Conservation (phyloP, 768 basidiomycete genomes). For the Leccinum subtestaceum region DNA sequence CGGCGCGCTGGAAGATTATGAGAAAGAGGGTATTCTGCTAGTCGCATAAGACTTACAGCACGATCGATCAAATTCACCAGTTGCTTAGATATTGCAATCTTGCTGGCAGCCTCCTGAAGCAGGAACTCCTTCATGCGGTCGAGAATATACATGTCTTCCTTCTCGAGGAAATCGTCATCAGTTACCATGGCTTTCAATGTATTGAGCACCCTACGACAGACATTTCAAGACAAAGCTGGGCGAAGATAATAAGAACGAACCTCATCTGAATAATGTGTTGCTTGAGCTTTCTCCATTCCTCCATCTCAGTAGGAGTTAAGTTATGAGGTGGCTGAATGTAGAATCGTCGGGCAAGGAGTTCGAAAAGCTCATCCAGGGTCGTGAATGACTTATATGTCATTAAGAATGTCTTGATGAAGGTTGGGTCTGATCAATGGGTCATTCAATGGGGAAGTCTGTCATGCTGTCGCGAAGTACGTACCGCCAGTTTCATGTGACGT, state of each 20-base stretch:
- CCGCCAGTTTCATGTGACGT: conserved; percentile 89
- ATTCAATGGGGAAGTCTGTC: not conserved
- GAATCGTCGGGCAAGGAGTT: conserved; percentile 79
- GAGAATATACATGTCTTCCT: conserved; percentile 80
- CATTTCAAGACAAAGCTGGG: conserved; percentile 1
- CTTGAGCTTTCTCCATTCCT: conserved; percentile 83
- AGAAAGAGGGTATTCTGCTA: conserved; percentile 6
- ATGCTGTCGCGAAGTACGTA: conserved; percentile 35
- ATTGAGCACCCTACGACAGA: conserved; percentile 65
- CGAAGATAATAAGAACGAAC: conserved; percentile 42
- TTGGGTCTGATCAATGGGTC: conserved; percentile 50
- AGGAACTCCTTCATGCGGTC: conserved; percentile 81
- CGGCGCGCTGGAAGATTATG: conserved; percentile 42
- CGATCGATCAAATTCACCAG: conserved; percentile 74
- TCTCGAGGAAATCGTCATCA: conserved; percentile 80
- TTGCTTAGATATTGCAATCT: conserved; percentile 70
- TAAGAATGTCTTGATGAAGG: conserved; percentile 85
- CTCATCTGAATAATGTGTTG: conserved; percentile 84
- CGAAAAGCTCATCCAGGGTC: conserved; percentile 75
- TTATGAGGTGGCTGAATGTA: conserved; percentile 70
- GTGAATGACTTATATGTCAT: conserved; percentile 97
- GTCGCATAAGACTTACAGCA: conserved; percentile 51
- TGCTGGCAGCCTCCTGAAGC: conserved; percentile 58
- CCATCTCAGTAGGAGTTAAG: conserved; percentile 55
- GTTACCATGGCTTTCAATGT: conserved; percentile 86